These are phyloP conservation scores for Oryza glumipatula DNA, from an alignment of 176 grass and related monocot species.

Conservation along the genomic window DNA sequence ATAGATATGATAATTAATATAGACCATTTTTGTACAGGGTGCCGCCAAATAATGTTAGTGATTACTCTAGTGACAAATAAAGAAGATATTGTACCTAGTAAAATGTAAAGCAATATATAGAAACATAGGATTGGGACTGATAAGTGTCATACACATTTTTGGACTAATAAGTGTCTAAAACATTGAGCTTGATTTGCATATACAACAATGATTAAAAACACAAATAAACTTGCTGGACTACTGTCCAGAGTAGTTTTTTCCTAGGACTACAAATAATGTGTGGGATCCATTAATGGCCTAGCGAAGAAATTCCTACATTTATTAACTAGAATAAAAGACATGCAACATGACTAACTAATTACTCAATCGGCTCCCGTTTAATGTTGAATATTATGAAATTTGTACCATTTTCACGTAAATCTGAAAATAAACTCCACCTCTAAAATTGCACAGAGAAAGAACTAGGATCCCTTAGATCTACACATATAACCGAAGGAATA, in stretches of 20 bases:
- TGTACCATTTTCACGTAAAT: neutral
- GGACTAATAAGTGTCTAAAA: too few species aligned
- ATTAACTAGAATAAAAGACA: neutral
- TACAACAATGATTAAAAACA: neutral
- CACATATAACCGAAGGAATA: neutral
- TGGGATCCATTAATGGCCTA: neutral
- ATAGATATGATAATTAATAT: neutral
- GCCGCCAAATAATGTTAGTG: too few species aligned
- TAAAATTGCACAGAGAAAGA: neutral
- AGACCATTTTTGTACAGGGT: neutral
- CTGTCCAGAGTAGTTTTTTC: too few species aligned
- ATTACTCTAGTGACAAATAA: too few species aligned
- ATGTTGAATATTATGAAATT: neutral
- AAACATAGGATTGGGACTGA: too few species aligned
- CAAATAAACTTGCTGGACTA: neutral
- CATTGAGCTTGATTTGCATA: neutral
- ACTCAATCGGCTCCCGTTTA: neutral
- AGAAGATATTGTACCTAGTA: too few species aligned
- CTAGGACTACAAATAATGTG: neutral
- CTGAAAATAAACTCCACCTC: neutral
- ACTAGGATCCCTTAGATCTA: neutral
- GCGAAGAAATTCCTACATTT: neutral
- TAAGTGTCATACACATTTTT: too few species aligned
- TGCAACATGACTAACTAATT: constrained; percentile 12
- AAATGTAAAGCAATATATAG: too few species aligned